Base-by-base conservation (phyloP, 2,329 filamentous ascomycete genomes). In the Phialemonium atrogriseum region DNA sequence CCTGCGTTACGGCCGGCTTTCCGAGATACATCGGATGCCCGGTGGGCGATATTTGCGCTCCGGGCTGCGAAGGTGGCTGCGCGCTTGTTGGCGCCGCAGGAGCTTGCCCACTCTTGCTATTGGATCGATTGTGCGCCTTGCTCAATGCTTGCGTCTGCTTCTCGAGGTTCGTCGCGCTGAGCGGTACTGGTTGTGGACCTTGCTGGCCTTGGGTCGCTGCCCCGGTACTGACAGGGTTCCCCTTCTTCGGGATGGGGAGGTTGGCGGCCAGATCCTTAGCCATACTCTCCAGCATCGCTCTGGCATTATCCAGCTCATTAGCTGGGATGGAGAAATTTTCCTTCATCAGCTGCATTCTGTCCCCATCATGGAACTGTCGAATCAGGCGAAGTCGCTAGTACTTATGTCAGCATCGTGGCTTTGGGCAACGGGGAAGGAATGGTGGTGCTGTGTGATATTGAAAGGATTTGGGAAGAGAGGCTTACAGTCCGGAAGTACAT, bases 21-120 rank as follows among this genome's bases (percentile, higher is more conserved):
- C 55, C 60, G 27, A 68, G 64, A 39, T 76, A 77, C 6, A 59
- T 62, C 2, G 75, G 75, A 35, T 71, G 68, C 10, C 73, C 75
- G 40, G 75, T 70, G 19, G 76, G 75, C 5, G 75, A 77, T 7
- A 62, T 56, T 20, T 43, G 38, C 12, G 62, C 67, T 10, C 67
- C 67, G 35, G 78, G 65, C 16, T 60, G 54, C 49, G 75, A 76
- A 0, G 73, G 73, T 11, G 73, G 66, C 39, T 76, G 70, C 10
- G 65, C 46, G 2, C 66, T 66, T 0, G 70, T 78, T 11, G 75
- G 73, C 8, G 75, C 72, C 10, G 70, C 62, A 4, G 73, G 72
- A 1, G 67, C 54, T 38, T 70, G 64, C 7, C 57, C 60, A 7
- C 54, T 55, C 47, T 68, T 72, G 48, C 59, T 66, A 20, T 44